Conservation (phyloP, 1,139 yeast genomes). For the Candida dubliniensis region DNA sequence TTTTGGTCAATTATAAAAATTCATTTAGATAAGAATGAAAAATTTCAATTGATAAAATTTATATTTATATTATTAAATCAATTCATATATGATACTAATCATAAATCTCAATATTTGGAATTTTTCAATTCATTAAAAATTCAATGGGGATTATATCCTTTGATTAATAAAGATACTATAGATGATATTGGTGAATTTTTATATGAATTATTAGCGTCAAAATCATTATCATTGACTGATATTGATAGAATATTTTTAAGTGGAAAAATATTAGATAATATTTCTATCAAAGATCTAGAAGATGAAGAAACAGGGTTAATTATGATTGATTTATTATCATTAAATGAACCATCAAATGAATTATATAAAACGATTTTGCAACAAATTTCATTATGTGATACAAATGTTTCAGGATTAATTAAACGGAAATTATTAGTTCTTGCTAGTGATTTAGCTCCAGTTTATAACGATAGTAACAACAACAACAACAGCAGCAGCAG, state of each 20-base stretch:
- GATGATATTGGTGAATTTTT: conserved; percentile 8
- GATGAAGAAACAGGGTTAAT: conserved; percentile 16
- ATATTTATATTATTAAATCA: conserved; percentile 32
- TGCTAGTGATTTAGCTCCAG: conserved; percentile 32
- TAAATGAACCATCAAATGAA: conserved; percentile 17
- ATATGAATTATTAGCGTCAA: conserved; percentile 7
- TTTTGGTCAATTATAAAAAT: conserved; percentile 23
- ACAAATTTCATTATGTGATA: conserved; percentile 7
- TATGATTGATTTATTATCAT: conserved; percentile 19
- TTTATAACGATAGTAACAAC: too few relatives aligned
- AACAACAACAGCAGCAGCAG: too few relatives aligned
- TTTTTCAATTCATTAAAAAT: conserved; percentile 6
- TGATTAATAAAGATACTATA: conserved; percentile 3
- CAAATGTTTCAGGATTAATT: conserved; percentile 13
- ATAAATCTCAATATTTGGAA: conserved; percentile 12
- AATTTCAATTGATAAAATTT: neutral
- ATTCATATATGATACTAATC: conserved; percentile 32
- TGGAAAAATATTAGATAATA: neutral
- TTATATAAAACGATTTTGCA: conserved; percentile 12
- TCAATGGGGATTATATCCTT: conserved; percentile 5
- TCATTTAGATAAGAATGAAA: conserved; percentile 3
- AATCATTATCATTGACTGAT: neutral
- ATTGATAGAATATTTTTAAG: conserved; percentile 8
- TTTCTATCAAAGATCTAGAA: conserved; percentile 10
- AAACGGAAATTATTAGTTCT: conserved; percentile 36